phyloP scores from a whole-genome alignment of 2,329 filamentous ascomycete species.

The Claviceps sp. region DNA sequence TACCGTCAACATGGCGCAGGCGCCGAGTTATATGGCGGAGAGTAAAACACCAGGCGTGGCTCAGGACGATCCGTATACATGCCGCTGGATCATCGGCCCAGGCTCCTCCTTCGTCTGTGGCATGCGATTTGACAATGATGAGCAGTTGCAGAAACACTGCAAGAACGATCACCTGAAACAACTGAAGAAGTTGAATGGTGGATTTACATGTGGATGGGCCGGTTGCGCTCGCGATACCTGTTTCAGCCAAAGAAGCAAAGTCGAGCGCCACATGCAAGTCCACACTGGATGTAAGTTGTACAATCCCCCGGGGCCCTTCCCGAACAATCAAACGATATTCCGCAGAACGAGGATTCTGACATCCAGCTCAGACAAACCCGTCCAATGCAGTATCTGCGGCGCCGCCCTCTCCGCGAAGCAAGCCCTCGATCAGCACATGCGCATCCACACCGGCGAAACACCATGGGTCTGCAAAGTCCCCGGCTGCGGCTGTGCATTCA shows the following conservation, averaged over 20 bases:
- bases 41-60: constrained; percentile 9
- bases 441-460: constrained; percentile 52
- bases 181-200: constrained; percentile 28
- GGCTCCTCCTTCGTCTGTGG: constrained; percentile 15
- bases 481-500: constrained; percentile 45
- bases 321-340: too few relatives aligned
- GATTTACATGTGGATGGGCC: constrained; percentile 43
- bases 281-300: constrained; percentile 46
- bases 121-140: constrained; percentile 26
- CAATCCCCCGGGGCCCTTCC: too few relatives aligned
- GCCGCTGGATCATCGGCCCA: constrained; percentile 19
- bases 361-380: constrained; percentile 39
- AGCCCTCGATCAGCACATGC: constrained; percentile 52
- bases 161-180: constrained; percentile 34
- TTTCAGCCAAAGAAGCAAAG: constrained; percentile 48
- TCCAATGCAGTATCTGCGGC: constrained; percentile 40
- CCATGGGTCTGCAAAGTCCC: constrained; percentile 42
- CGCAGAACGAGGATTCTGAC: not conserved
- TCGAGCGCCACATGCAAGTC: constrained; percentile 51
- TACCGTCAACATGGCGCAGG: not conserved
- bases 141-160: constrained; percentile 42
- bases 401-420: constrained; percentile 52
- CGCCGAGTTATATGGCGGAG: not conserved
- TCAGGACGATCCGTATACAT: constrained; percentile 16
- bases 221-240: constrained; percentile 39